These are phyloP conservation scores for Talaromyces borbonicus DNA, from an alignment of 495 filamentous ascomycete genomes.

Conservation along the genomic window DNA sequence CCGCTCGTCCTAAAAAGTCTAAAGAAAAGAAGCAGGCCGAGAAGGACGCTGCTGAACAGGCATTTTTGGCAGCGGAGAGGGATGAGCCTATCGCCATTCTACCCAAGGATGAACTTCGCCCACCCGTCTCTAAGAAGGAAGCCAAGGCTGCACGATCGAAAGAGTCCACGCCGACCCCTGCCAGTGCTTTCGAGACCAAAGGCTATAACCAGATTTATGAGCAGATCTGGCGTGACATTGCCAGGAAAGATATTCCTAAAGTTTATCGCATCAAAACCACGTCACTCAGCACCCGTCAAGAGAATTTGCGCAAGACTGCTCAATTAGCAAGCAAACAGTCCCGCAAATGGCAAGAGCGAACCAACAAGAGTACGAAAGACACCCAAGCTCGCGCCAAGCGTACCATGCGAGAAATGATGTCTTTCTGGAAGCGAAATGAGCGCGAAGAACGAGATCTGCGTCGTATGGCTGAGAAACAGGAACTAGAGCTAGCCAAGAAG, in stretches of 20 bases:
- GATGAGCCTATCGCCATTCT: conserved; percentile 58
- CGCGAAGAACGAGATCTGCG: conserved; percentile 90
- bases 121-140: conserved; percentile 42
- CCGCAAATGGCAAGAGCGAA: conserved; percentile 89
- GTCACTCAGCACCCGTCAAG: conserved; percentile 72
- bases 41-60: conserved; percentile 84
- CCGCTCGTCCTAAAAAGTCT: conserved; percentile 67
- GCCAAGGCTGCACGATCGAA: conserved; percentile 47
- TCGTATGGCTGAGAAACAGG: conserved; percentile 89
- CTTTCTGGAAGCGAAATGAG: conserved; percentile 99
- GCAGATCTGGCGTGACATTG: conserved; percentile 94
- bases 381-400: conserved; percentile 94
- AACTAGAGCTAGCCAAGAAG: conserved; percentile 92
- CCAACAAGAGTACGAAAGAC: conserved; percentile 97
- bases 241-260: conserved; percentile 86
- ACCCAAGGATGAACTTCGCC: conserved; percentile 55
- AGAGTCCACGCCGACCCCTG: conserved; percentile 48
- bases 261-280: conserved; percentile 75
- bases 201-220: conserved; percentile 96
- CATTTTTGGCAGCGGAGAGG: conserved; percentile 75
- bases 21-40: conserved; percentile 96
- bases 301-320: conserved; percentile 94
- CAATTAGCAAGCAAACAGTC: conserved; percentile 96
- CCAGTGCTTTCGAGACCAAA: conserved; percentile 65
- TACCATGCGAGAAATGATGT: conserved; percentile 99